phyloP scores from a whole-genome alignment of 306 rosid species.

The Glycyrrhiza uralensis region DNA sequence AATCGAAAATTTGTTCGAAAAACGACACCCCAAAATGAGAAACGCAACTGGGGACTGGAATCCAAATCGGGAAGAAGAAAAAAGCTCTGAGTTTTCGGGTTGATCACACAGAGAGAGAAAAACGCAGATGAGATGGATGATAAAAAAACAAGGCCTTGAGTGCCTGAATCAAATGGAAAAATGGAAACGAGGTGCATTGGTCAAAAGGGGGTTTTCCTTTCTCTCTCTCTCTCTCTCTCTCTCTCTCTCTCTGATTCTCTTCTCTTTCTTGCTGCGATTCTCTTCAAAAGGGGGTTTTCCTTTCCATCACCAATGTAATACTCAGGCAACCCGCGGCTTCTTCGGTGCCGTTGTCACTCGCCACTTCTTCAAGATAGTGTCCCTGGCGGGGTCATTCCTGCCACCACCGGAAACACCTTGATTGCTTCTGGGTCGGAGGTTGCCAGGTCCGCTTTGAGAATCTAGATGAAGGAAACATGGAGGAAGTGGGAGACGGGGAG shows the following conservation, averaged over 20 bases:
- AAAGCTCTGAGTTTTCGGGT: constrained; percentile 32
- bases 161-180: background rate
- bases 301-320: too few species aligned
- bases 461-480: too few species aligned
- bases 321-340: too few species aligned
- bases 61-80: constrained; percentile 12
- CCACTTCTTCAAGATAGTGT: too few species aligned
- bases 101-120: constrained; percentile 17
- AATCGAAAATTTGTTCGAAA: background rate
- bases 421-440: too few species aligned
- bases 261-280: constrained; percentile 24
- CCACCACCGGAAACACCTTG: too few species aligned
- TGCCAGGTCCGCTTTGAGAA: too few species aligned
- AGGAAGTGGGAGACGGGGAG: too few species aligned
- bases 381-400: too few species aligned
- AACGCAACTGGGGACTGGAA: constrained; percentile 21
- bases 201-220: constrained; percentile 23
- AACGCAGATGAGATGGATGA: background rate
- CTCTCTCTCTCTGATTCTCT: background rate
- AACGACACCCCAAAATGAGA: constrained; percentile 18
- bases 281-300: too few species aligned
- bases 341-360: too few species aligned
- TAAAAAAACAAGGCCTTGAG: background rate
- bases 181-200: background rate
- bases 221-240: background rate